These are phyloP conservation scores for Trypanosoma vivax DNA, from an alignment of 208 protist genomes.

Conservation along the genomic window DNA sequence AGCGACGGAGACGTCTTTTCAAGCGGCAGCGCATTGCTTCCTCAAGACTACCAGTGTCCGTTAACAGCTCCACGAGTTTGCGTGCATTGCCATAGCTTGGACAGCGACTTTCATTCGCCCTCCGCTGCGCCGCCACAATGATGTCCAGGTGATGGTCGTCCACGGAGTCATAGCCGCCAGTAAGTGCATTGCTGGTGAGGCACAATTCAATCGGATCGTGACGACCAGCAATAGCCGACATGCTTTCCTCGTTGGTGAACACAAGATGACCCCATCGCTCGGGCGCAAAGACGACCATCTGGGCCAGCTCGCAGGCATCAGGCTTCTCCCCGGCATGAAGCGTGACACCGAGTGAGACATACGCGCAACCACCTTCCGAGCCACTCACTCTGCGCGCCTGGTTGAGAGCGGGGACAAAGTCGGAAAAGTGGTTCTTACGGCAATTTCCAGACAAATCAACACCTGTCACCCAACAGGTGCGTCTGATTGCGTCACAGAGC, in stretches of 20 bases:
- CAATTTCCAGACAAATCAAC: constrained; percentile 87
- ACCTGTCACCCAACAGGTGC: constrained; percentile 71
- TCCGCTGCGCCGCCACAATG: constrained; percentile 17
- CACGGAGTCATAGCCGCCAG: constrained; percentile 40
- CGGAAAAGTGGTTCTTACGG: constrained; percentile 56
- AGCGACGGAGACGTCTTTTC: constrained; percentile 3
- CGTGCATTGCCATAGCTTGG: background rate
- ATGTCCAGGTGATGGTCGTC: constrained; percentile 50
- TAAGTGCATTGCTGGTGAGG: constrained; percentile 79
- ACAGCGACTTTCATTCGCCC: background rate
- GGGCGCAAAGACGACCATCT: constrained; percentile 57
- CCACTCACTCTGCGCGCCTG: constrained; percentile 12
- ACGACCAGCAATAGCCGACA: constrained; percentile 24
- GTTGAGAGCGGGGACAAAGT: constrained; percentile 35
- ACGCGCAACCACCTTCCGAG: background rate
- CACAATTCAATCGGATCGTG: constrained; percentile 78
- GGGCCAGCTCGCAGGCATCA: constrained; percentile 47
- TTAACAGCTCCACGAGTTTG: background rate
- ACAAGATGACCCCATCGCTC: constrained; percentile 80
- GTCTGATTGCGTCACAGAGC: constrained; percentile 17
- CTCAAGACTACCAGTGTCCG: background rate
- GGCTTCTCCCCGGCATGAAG: constrained; percentile 80
- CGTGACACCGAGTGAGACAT: constrained; percentile 36
- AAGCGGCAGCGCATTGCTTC: constrained; percentile 13
- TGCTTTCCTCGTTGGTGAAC: constrained; percentile 41